Base-by-base conservation (phyloP, 345 rosid species). In the Ceriops tagal region DNA sequence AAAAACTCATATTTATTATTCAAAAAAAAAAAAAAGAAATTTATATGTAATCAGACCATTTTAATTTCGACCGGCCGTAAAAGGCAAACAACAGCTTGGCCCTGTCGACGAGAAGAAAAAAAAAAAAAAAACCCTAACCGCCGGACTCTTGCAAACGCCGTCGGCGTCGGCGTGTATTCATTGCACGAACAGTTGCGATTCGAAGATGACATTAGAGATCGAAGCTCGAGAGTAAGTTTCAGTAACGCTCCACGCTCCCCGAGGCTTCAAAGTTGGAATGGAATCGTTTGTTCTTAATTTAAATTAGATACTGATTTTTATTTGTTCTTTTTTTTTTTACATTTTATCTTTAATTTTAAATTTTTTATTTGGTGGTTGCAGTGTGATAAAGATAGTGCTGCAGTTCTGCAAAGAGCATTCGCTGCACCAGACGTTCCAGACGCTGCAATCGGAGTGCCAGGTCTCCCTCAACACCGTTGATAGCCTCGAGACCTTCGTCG, bases 341-440 rank as follows among this genome's bases (percentile, higher is more conserved):
- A 52, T 43, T 24, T 24, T 35, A 6, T 24, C 19, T 68, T 37
- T 26, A 61, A 3, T 59, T 53, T 13, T 58, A 56, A 66, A 26
- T 65, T 18, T 11, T 61, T 39, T 32, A 32, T 32, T 8, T 1
- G 37, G 37, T 3, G 66, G 53, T 31, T 34, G 62, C 92, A 95
- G 99, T 70, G 99, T 95, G 5, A 92, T 95, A 39, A 95, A 95
- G 88, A 88, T 95, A 51, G 93, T 95, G 75, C 96, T 95, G 58
- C 99, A 95, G 74, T 95, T 92, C 80, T 95, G 99, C 87, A 95
- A 95, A 81, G 99, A 95, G 77, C 88, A 95, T 74, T 90, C 98
- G 5, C 76, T 95, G 84, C 85, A 86, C 67, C 99, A 95, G 74
- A 92, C 99, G 26, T 95, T 95, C 70, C 99, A 95, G 85, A 88